phyloP scores from a whole-genome alignment of 345 rosid genomes.

The Lagerstroemia speciosa region DNA sequence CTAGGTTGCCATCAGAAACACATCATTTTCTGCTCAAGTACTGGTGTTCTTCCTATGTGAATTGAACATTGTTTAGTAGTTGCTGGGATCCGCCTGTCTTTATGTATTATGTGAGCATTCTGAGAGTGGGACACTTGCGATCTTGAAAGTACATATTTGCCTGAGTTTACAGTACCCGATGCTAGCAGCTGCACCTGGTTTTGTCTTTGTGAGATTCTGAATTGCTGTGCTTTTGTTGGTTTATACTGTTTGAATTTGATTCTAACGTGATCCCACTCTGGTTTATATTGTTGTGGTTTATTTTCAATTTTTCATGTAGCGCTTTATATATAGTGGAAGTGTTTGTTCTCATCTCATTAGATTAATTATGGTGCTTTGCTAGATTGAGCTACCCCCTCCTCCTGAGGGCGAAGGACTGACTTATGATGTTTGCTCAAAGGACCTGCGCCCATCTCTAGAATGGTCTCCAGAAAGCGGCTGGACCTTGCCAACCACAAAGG shows the following conservation, averaged over 20 bases:
- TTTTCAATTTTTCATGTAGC: neutral
- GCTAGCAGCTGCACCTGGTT: neutral
- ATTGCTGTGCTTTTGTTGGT: neutral
- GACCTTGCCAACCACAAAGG: slow-evolving; percentile 28
- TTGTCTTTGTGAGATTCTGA: neutral
- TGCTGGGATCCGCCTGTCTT: neutral
- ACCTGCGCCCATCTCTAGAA: slow-evolving; percentile 53
- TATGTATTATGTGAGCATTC: neutral
- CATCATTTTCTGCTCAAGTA: neutral
- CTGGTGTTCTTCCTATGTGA: neutral
- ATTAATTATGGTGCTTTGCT: slow-evolving; percentile 1
- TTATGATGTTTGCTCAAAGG: slow-evolving; percentile 31
- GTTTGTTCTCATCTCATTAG: slow-evolving; percentile 5
- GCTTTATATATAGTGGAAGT: neutral
- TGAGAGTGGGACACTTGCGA: neutral
- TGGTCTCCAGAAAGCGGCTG: slow-evolving; percentile 52
- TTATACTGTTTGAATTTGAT: neutral
- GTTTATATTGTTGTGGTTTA: neutral
- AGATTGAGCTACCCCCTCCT: slow-evolving; percentile 45
- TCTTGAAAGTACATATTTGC: neutral
- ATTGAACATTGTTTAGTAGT: neutral
- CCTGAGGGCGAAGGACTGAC: slow-evolving; percentile 50
- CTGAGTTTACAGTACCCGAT: neutral
- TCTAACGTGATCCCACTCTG: neutral
- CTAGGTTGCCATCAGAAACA: neutral